These are phyloP conservation scores for Pichia scutulata DNA, from an alignment of 805 yeast genomes.

Conservation along the genomic window DNA sequence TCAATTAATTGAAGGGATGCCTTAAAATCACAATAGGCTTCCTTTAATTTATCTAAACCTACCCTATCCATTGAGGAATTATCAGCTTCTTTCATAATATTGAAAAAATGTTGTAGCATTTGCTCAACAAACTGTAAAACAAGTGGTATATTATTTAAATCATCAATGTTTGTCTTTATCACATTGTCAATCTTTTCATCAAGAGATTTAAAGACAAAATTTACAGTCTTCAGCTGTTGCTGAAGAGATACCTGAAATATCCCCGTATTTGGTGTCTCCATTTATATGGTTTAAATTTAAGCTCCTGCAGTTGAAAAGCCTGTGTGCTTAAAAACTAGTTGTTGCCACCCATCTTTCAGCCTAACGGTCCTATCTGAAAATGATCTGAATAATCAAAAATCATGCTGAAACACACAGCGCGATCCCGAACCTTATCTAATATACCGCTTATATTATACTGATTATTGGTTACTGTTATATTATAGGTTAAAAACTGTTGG, in stretches of 20 bases:
- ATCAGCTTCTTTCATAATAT: not conserved
- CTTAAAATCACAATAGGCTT: conserved; percentile 4
- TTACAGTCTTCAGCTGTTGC: conserved; percentile 1
- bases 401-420: not conserved
- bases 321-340: not conserved
- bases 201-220: conserved; percentile 3
- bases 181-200: not conserved
- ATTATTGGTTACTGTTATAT: not conserved
- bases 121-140: not conserved
- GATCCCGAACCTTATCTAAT: not conserved
- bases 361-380: not conserved
- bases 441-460: too few relatives aligned
- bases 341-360: not conserved
- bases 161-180: not conserved
- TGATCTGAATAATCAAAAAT: too few relatives aligned
- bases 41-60: conserved; percentile 1
- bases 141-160: not conserved
- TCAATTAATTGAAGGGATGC: not conserved
- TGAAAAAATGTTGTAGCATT: not conserved
- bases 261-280: conserved; percentile 6
- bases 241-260: not conserved
- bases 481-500: not conserved
- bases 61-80: not conserved
- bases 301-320: not conserved
- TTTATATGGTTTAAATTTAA: not conserved